phyloP scores from a whole-genome alignment of 176 grass and related monocot genomes.

The Alloteropsis semialata region DNA sequence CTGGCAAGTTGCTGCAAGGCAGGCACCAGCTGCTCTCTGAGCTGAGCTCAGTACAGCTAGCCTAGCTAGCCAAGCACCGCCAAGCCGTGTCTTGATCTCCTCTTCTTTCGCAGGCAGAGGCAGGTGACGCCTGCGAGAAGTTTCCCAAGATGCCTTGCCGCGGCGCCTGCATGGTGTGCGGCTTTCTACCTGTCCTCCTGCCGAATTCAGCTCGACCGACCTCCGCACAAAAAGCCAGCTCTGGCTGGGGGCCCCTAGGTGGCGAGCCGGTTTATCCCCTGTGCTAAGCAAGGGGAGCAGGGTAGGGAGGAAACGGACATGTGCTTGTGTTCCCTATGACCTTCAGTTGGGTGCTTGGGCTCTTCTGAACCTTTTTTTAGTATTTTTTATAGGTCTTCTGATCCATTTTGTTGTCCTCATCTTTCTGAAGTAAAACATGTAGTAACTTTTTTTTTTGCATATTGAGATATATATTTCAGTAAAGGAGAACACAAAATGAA shows the following conservation, averaged over 20 bases:
- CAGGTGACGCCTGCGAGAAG: conserved; percentile 34
- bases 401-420: not conserved
- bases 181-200: conserved; percentile 37
- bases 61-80: not conserved
- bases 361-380: too few relatives aligned
- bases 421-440: not conserved
- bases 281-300: conserved; percentile 36
- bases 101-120: too few relatives aligned
- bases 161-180: conserved; percentile 2
- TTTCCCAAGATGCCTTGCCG: conserved; percentile 51
- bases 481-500: not conserved
- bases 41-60: conserved; percentile 31
- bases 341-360: not conserved
- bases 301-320: conserved; percentile 9
- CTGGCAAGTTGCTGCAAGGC: not conserved
- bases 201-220: conserved; percentile 39
- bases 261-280: not conserved
- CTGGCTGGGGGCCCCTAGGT: not conserved
- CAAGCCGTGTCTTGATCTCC: conserved; percentile 16
- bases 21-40: conserved; percentile 5
- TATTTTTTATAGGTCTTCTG: too few relatives aligned
- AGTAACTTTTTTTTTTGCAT: not conserved
- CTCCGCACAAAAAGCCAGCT: not conserved
- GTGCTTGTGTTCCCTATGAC: conserved; percentile 13
- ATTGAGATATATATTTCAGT: not conserved